Conservation (phyloP, 140 eudicot genomes). For the Oenanthe javanica region DNA sequence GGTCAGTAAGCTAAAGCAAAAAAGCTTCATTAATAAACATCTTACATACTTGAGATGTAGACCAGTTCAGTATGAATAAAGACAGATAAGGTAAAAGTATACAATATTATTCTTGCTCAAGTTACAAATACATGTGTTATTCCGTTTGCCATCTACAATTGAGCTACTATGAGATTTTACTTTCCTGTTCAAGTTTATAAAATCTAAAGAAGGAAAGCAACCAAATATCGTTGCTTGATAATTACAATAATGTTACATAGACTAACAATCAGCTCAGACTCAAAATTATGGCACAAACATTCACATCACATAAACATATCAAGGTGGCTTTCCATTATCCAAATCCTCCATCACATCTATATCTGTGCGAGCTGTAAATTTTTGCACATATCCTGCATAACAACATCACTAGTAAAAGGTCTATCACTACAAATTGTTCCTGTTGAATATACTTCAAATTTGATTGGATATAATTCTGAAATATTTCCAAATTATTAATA, state of each 20-base stretch:
- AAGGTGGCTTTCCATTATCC: constrained; percentile 78
- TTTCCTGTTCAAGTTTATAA: constrained; percentile 14
- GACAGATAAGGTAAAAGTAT: background rate
- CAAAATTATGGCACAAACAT: background rate
- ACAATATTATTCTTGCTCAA: background rate
- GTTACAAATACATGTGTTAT: background rate
- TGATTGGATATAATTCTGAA: too few relatives aligned
- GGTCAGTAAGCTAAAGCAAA: background rate
- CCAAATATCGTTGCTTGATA: constrained; percentile 8
- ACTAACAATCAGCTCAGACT: constrained; percentile 12
- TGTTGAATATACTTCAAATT: too few relatives aligned
- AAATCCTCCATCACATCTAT: constrained; percentile 85
- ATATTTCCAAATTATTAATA: too few relatives aligned
- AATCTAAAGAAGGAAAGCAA: background rate
- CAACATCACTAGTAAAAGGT: background rate
- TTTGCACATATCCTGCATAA: constrained; percentile 87
- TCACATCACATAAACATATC: constrained; percentile 4
- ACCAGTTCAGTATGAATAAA: background rate
- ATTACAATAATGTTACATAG: constrained; percentile 27
- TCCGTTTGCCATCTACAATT: background rate
- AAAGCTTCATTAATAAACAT: background rate
- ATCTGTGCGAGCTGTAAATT: constrained; percentile 78
- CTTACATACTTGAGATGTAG: background rate
- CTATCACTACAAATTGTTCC: background rate
- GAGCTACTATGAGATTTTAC: background rate